These are phyloP conservation scores for Periconia sp. DNA, from an alignment of 2,329 filamentous ascomycete species.

Conservation along the genomic window DNA sequence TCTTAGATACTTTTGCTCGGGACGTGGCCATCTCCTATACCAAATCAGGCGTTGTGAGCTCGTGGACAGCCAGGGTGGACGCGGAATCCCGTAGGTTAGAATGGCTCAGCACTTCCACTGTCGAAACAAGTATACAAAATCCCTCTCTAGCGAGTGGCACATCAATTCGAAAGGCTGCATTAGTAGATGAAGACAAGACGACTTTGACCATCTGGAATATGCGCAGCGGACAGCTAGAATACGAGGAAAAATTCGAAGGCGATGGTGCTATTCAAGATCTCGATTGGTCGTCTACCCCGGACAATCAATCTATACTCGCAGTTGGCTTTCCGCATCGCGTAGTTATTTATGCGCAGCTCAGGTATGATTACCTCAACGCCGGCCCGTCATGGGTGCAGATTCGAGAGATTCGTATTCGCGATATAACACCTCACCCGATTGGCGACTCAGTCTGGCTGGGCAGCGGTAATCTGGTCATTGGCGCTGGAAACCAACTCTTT, in stretches of 20 bases:
- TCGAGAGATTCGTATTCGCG: constrained; percentile 76
- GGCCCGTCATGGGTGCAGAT: constrained; percentile 88
- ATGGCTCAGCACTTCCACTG: constrained; percentile 79
- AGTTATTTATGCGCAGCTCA: constrained; percentile 79
- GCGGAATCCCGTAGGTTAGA: constrained; percentile 62
- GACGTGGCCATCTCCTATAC: constrained; percentile 88
- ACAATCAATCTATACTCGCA: constrained; percentile 83
- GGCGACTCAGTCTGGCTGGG: constrained; percentile 91
- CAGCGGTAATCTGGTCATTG: constrained; percentile 82
- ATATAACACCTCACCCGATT: constrained; percentile 84
- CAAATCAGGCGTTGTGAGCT: constrained; percentile 70
- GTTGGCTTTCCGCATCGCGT: constrained; percentile 91
- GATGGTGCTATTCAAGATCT: constrained; percentile 80
- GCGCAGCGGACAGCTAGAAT: constrained; percentile 77
- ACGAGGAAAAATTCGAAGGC: constrained; percentile 71
- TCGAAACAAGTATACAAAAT: constrained; percentile 74
- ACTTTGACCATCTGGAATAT: constrained; percentile 91
- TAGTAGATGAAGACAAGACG: constrained; percentile 74
- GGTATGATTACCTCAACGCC: constrained; percentile 87
- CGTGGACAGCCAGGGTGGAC: constrained; percentile 81
- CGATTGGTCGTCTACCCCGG: constrained; percentile 91
- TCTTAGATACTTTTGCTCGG: constrained; percentile 81
- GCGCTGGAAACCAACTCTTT: constrained; percentile 88
- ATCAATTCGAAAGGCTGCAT: constrained; percentile 80
- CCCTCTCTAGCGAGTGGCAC: constrained; percentile 82